These are phyloP conservation scores for Mycoemilia scoparia DNA, from an alignment of 192 early-diverging fungal genomes.

Conservation along the genomic window DNA sequence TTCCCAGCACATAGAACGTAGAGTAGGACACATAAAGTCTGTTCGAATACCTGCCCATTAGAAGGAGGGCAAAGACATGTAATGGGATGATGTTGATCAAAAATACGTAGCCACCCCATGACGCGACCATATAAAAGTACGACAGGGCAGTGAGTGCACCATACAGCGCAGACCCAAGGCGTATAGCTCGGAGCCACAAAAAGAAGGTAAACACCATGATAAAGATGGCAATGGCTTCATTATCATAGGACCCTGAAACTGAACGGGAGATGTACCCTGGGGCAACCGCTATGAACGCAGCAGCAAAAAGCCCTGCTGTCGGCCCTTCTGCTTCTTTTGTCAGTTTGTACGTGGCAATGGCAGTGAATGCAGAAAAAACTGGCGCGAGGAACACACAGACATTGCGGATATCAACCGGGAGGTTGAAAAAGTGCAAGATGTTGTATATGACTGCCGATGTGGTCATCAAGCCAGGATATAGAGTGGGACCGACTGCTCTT, in stretches of 20 bases:
- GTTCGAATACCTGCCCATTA: slow-evolving; percentile 91
- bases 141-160: slow-evolving; percentile 71
- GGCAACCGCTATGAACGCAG: slow-evolving; percentile 94
- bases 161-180: slow-evolving; percentile 82
- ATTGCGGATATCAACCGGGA: slow-evolving; percentile 95
- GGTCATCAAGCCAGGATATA: slow-evolving; percentile 99
- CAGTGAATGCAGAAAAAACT: slow-evolving; percentile 89
- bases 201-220: slow-evolving; percentile 95
- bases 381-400: slow-evolving; percentile 97
- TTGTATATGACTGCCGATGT: slow-evolving; percentile 92
- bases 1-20: slow-evolving; percentile 95
- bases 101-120: slow-evolving; percentile 99
- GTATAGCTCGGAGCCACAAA: slow-evolving; percentile 93
- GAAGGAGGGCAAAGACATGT: slow-evolving; percentile 80
- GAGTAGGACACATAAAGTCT: slow-evolving; percentile 93
- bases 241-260: slow-evolving; percentile 99
- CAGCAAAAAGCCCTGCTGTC: slow-evolving; percentile 88
- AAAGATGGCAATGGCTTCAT: slow-evolving; percentile 99
- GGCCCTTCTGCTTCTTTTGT: slow-evolving; percentile 81
- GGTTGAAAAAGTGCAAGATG: slow-evolving; percentile 79
- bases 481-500: slow-evolving; percentile 95
- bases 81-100: slow-evolving; percentile 98
- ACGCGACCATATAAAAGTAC: slow-evolving; percentile 99
- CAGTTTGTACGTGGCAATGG: slow-evolving; percentile 83
- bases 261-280: slow-evolving; percentile 99